These are phyloP conservation scores for Sphaerulina vaccinii DNA, from an alignment of 2,329 filamentous ascomycete genomes.

Conservation along the genomic window DNA sequence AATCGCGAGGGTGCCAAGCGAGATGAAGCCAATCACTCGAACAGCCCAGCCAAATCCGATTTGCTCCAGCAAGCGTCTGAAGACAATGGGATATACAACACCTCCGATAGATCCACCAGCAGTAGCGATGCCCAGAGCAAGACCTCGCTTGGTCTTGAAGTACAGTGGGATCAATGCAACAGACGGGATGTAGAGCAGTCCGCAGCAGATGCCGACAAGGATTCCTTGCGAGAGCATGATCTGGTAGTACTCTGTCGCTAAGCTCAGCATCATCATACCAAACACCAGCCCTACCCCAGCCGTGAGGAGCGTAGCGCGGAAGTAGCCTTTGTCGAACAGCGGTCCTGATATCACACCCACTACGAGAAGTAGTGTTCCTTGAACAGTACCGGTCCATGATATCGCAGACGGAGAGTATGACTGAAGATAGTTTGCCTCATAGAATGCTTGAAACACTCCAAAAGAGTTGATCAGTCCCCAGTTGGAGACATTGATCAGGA, in stretches of 20 bases:
- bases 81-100: slow-evolving; percentile 53
- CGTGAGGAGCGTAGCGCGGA: slow-evolving; percentile 40
- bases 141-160: slow-evolving; percentile 53
- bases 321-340: slow-evolving; percentile 43
- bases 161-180: slow-evolving; percentile 65
- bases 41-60: slow-evolving; percentile 57
- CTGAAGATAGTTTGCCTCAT: slow-evolving; percentile 40
- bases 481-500: slow-evolving; percentile 46
- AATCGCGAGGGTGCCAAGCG: slow-evolving; percentile 31
- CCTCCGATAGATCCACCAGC: slow-evolving; percentile 56
- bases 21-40: slow-evolving; percentile 50
- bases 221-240: slow-evolving; percentile 50
- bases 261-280: slow-evolving; percentile 31
- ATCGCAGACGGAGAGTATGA: slow-evolving; percentile 40
- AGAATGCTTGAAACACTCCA: slow-evolving; percentile 48
- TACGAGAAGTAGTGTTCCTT: slow-evolving; percentile 44
- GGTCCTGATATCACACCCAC: slow-evolving; percentile 36
- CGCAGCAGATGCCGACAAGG: slow-evolving; percentile 40
- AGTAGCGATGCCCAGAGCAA: slow-evolving; percentile 59
- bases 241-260: slow-evolving; percentile 44
- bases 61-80: slow-evolving; percentile 45
- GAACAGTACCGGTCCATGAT: slow-evolving; percentile 47
- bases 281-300: slow-evolving; percentile 53
- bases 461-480: slow-evolving; percentile 47
- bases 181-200: slow-evolving; percentile 58